A percentile compares a stretch with the other conserved stretches of the same genome.
These are phyloP conservation scores for Aureobasidium musti DNA, from an alignment of 2,329 filamentous ascomycete genomes.

Conservation along the genomic window DNA sequence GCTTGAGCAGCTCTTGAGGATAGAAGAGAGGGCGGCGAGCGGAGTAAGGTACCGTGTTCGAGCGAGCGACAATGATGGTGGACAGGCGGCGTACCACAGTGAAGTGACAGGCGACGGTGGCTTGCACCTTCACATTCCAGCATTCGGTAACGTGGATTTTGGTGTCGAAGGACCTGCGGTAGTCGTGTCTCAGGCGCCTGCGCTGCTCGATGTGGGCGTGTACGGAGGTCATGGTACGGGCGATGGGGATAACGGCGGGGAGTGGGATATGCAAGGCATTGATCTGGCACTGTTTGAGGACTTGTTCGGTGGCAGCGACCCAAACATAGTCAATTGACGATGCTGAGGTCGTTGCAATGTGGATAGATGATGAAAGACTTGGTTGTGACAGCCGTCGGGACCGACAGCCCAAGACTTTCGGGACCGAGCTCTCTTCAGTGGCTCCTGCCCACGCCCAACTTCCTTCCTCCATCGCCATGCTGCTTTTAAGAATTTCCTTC, in stretches of 20 bases:
- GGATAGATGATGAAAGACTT: too few relatives aligned
- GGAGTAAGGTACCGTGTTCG: not conserved
- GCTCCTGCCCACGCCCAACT: too few relatives aligned
- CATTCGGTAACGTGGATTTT: not conserved
- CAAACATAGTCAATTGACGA: not conserved
- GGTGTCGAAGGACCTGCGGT: not conserved
- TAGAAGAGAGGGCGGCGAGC: not conserved
- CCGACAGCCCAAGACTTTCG: not conserved
- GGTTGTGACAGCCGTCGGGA: too few relatives aligned
- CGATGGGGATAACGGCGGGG: not conserved
- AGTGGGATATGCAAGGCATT: conserved; percentile 17
- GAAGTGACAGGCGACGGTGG: not conserved
- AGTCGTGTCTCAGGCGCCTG: not conserved
- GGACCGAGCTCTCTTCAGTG: not conserved
- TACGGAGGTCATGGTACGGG: too few relatives aligned
- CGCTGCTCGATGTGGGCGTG: not conserved
- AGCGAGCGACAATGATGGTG: not conserved
- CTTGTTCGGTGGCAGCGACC: not conserved
- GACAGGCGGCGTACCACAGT: not conserved
- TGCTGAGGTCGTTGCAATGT: too few relatives aligned
- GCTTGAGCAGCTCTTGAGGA: conserved; percentile 6
- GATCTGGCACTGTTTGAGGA: conserved; percentile 4
- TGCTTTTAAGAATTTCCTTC: too few relatives aligned
- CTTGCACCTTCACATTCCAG: not conserved
- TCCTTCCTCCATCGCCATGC: too few relatives aligned